These are phyloP conservation scores for Hibiscus mutabilis DNA, from an alignment of 345 rosid genomes.

Conservation along the genomic window DNA sequence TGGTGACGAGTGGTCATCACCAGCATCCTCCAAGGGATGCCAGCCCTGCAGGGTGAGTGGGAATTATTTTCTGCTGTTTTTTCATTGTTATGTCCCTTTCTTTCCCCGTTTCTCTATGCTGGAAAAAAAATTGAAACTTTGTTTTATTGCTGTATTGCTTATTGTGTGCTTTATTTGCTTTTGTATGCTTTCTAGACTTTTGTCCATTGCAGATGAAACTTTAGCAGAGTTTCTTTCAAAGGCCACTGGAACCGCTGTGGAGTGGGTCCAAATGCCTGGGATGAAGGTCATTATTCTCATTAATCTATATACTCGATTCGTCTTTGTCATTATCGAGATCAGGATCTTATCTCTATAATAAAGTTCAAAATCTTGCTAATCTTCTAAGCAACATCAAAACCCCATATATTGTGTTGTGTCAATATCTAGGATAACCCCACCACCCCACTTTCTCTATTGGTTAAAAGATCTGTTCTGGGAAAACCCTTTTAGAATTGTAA, in stretches of 20 bases:
- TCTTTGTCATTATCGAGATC: constrained; percentile 15
- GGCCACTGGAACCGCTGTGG: constrained; percentile 99
- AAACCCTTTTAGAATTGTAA: no score
- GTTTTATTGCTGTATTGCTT: constrained; percentile 14
- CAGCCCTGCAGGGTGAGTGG: constrained; percentile 81
- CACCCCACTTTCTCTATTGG: constrained; percentile 1
- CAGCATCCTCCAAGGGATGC: constrained; percentile 82
- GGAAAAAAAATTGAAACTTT: constrained; percentile 6
- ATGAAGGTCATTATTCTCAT: constrained; percentile 56
- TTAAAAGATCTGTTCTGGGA: neutral
- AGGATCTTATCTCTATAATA: neutral
- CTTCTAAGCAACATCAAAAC: constrained; percentile 22
- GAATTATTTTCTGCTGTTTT: constrained; percentile 9
- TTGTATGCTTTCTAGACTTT: constrained; percentile 44
- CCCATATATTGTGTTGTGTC: constrained; percentile 6
- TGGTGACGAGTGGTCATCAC: constrained; percentile 74
- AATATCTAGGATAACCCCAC: constrained; percentile 3
- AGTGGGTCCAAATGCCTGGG: constrained; percentile 99
- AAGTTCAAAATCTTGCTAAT: constrained; percentile 21
- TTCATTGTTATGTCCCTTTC: constrained; percentile 21
- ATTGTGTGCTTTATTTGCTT: neutral
- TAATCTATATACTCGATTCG: constrained; percentile 11
- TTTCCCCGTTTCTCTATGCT: constrained; percentile 15
- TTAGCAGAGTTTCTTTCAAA: constrained; percentile 98
- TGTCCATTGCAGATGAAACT: constrained; percentile 99